A percentile compares a stretch with the other conserved stretches of the same genome.
Evolutionary conservation across 495 filamentous ascomycete species (phyloP).

Genomic region (Pseudevernia furfuracea): DNA sequence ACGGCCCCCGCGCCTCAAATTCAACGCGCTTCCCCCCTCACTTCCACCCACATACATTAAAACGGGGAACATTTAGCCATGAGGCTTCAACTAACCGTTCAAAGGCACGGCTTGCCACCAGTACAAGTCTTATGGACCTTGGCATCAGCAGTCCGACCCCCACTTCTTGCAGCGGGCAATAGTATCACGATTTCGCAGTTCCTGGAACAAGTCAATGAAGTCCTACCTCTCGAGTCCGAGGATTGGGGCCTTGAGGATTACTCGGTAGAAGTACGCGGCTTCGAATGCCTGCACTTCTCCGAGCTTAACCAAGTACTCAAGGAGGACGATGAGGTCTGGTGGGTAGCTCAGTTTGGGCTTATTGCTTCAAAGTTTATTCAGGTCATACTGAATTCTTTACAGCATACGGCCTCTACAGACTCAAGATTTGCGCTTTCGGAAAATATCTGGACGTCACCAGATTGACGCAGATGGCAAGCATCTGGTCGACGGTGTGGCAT

Average conservation of each 20-base stretch:
- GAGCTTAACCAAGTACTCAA: conserved; percentile 60
- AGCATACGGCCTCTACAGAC: conserved; percentile 78
- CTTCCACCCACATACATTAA: neutral
- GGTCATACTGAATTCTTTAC: conserved; percentile 13
- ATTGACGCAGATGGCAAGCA: conserved; percentile 75
- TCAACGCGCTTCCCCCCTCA: conserved; percentile 6
- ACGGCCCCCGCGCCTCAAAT: neutral
- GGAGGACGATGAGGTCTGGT: conserved; percentile 82
- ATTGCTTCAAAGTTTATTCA: conserved; percentile 6
- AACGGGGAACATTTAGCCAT: conserved; percentile 36
- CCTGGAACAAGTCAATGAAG: conserved; percentile 73
- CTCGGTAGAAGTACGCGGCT: conserved; percentile 72
- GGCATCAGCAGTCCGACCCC: conserved; percentile 34
- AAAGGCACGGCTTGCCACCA: conserved; percentile 71
- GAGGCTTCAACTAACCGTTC: conserved; percentile 75
- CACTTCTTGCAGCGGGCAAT: conserved; percentile 43
- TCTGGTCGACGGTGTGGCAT: conserved; percentile 82
- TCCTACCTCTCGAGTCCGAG: conserved; percentile 73
- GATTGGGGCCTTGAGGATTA: conserved; percentile 93
- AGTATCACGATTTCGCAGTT: conserved; percentile 70
- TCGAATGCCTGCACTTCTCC: conserved; percentile 86
- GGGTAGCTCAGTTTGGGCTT: conserved; percentile 29
- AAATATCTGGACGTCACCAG: conserved; percentile 72
- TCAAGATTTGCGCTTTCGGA: conserved; percentile 65
- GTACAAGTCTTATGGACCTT: conserved; percentile 67